Conservation (phyloP, 2,329 filamentous ascomycete genomes). For the Botryotinia calthae region DNA sequence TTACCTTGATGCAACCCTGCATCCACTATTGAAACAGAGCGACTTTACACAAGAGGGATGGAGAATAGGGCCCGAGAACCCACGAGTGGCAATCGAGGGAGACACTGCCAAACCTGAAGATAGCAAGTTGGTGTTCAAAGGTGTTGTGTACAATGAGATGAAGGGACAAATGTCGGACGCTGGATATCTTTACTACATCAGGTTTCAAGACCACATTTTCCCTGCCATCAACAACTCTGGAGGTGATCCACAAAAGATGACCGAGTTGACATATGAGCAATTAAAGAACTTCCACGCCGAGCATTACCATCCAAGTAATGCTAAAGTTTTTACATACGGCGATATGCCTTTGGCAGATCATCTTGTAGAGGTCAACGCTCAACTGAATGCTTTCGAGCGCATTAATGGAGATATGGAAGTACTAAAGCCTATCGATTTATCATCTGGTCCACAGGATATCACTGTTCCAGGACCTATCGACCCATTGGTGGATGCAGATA, state of each 20-base stretch:
- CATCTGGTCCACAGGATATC: constrained; percentile 63
- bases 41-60: constrained; percentile 97
- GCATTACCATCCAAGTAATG: constrained; percentile 97
- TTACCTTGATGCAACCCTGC: constrained; percentile 90
- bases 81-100: constrained; percentile 47
- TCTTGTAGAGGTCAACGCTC: constrained; percentile 71
- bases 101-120: constrained; percentile 49
- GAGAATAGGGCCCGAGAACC: constrained; percentile 92
- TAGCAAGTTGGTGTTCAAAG: constrained; percentile 85
- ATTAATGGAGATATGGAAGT: constrained; percentile 69
- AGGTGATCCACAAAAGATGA: constrained; percentile 94
- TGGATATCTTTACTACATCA: constrained; percentile 92
- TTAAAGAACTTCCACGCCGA: constrained; percentile 83
- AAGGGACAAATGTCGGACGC: constrained; percentile 99
- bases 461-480: constrained; percentile 79
- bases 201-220: constrained; percentile 92
- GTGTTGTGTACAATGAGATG: constrained; percentile 99
- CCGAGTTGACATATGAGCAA: constrained; percentile 88
- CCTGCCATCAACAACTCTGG: constrained; percentile 95
- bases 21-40: constrained; percentile 82
- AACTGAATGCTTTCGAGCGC: constrained; percentile 70
- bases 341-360: constrained; percentile 85
- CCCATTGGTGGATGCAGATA: constrained; percentile 78
- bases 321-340: constrained; percentile 93
- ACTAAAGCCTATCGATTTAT: constrained; percentile 72